phyloP scores from a whole-genome alignment of 2,329 filamentous ascomycete genomes.

The Neofusicoccum laricinum region DNA sequence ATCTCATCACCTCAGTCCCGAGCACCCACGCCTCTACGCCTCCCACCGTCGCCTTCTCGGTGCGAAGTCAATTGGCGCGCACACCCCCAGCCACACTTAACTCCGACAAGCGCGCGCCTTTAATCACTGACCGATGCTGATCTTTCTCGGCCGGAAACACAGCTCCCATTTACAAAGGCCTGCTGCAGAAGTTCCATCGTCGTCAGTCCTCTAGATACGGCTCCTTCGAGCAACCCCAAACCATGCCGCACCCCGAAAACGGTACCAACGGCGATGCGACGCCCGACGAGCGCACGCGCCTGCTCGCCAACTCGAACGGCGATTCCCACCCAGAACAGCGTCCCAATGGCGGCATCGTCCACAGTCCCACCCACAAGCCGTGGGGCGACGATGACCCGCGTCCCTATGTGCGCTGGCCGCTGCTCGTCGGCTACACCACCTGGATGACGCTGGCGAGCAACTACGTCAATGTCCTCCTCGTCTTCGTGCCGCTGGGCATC shows the following conservation, averaged over 20 bases:
- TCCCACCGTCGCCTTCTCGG: neutral
- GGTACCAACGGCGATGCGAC: neutral
- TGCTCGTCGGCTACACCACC: slow-evolving; percentile 32
- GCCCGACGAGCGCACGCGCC: neutral
- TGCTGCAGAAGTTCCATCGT: slow-evolving; percentile 12
- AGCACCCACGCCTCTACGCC: neutral
- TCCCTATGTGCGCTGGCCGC: slow-evolving; percentile 29
- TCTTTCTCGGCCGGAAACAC: neutral
- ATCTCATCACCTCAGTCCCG: neutral
- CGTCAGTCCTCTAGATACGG: slow-evolving; percentile 5
- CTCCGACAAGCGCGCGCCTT: neutral
- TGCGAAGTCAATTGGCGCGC: neutral
- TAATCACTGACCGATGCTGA: slow-evolving; percentile 8
- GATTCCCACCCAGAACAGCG: neutral
- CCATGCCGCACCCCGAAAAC: slow-evolving; percentile 13
- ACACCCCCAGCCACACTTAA: slow-evolving; percentile 2
- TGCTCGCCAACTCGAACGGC: neutral
- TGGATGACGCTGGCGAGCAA: slow-evolving; percentile 48
- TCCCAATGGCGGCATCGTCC: neutral
- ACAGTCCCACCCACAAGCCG: neutral
- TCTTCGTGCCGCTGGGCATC: slow-evolving; percentile 73
- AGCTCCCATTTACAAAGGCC: slow-evolving; percentile 13
- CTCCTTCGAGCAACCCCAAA: neutral
- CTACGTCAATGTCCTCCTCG: slow-evolving; percentile 67
- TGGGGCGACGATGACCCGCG: slow-evolving; percentile 12